phyloP scores from a whole-genome alignment of 2,329 filamentous ascomycete genomes.

The Periconia sp. region DNA sequence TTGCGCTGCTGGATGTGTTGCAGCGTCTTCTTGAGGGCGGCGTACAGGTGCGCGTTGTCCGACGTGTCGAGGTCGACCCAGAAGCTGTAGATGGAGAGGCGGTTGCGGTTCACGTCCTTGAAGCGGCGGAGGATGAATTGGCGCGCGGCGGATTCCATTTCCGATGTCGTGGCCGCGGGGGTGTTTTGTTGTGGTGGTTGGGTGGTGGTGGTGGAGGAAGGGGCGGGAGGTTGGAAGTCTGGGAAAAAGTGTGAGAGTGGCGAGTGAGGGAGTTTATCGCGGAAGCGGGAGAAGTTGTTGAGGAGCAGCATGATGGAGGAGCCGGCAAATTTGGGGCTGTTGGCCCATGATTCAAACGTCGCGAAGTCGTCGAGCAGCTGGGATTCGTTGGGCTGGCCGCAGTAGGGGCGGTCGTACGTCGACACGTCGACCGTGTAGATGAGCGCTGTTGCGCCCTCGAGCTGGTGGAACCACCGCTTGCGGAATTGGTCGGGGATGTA shows the following conservation, averaged over 20 bases:
- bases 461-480: constrained; percentile 40
- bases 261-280: constrained; percentile 32
- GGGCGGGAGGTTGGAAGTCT: constrained; percentile 1
- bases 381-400: constrained; percentile 27
- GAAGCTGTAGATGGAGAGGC: constrained; percentile 36
- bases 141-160: constrained; percentile 30
- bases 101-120: constrained; percentile 34
- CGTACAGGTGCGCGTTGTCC: constrained; percentile 38
- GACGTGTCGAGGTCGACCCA: constrained; percentile 41
- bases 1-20: constrained; percentile 18
- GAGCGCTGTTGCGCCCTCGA: constrained; percentile 35
- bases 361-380: constrained; percentile 34
- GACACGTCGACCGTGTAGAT: constrained; percentile 38
- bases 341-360: constrained; percentile 34
- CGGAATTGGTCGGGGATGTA: constrained; percentile 34
- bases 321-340: constrained; percentile 27
- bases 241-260: constrained; percentile 33
- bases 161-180: background rate
- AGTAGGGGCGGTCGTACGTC: constrained; percentile 34
- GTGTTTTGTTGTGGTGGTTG: background rate
- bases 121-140: constrained; percentile 36
- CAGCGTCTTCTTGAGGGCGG: constrained; percentile 38
- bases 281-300: constrained; percentile 40
- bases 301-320: constrained; percentile 36
- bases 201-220: background rate